Conservation (phyloP, 768 basidiomycete genomes). For the Kockovaella imperatae region DNA sequence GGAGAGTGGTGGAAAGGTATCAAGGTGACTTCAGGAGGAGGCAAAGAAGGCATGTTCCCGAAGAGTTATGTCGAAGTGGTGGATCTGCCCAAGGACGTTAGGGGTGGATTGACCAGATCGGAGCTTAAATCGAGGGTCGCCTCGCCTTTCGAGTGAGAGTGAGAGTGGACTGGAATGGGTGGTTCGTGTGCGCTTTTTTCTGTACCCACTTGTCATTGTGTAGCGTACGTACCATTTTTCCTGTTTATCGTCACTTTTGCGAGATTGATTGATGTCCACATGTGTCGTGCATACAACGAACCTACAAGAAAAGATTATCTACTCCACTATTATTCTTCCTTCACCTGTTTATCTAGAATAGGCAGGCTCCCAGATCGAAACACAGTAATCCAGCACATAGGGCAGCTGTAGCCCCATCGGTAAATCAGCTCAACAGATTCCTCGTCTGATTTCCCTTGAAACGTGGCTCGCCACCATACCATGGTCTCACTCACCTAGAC, state of each 20-base stretch:
- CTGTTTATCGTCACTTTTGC: background rate
- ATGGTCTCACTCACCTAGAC: constrained; percentile 8
- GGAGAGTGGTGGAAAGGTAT: constrained; percentile 36
- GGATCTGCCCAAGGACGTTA: constrained; percentile 24
- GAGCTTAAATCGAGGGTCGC: constrained; percentile 25
- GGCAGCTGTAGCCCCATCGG: constrained; percentile 3
- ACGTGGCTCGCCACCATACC: background rate
- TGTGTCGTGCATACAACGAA: too few species aligned
- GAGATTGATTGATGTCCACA: background rate
- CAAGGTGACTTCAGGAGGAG: background rate
- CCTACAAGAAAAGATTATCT: too few species aligned
- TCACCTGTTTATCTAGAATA: constrained; percentile 4
- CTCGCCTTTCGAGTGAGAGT: constrained; percentile 17
- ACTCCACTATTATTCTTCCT: background rate
- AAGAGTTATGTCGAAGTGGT: constrained; percentile 36
- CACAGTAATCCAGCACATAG: constrained; percentile 18
- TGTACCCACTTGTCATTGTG: background rate
- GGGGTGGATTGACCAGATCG: constrained; percentile 22
- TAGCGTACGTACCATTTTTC: background rate
- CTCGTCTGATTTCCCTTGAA: background rate
- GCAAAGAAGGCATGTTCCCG: constrained; percentile 33
- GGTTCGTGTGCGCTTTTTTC: background rate
- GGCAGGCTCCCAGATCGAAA: constrained; percentile 15
- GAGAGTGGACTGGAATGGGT: background rate
- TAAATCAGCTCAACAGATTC: background rate